Conservation (phyloP, 768 basidiomycete species). For the Calocybe indica region DNA sequence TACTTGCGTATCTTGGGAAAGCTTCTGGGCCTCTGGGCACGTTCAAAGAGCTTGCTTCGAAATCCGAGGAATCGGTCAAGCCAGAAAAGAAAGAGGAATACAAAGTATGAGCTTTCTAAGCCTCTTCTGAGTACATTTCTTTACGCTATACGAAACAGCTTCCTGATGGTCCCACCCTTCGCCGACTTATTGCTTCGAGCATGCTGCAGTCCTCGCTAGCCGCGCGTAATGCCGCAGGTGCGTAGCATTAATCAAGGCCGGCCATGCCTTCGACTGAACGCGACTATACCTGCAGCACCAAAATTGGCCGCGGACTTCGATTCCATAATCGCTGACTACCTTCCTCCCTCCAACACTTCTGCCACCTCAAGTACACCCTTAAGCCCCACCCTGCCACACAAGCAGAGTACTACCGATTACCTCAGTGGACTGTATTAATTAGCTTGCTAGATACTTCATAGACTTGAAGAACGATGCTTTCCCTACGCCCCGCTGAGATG, state of each 20-base stretch:
- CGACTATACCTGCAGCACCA: slow-evolving; percentile 25
- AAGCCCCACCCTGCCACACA: slow-evolving; percentile 10
- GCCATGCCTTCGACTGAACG: background rate
- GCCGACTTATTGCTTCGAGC: slow-evolving; percentile 57
- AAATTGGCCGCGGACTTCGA: slow-evolving; percentile 54
- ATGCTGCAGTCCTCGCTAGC: slow-evolving; percentile 52
- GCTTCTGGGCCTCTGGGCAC: slow-evolving; percentile 75
- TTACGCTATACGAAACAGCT: slow-evolving; percentile 22
- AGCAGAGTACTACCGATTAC: slow-evolving; percentile 24
- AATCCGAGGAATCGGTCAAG: slow-evolving; percentile 25
- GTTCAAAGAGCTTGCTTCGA: slow-evolving; percentile 43
- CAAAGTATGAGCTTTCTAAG: slow-evolving; percentile 17
- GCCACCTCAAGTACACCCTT: slow-evolving; percentile 14
- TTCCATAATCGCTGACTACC: slow-evolving; percentile 70
- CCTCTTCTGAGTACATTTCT: background rate
- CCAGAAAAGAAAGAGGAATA: slow-evolving; percentile 24
- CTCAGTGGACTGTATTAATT: slow-evolving; percentile 37
- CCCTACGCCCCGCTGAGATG: slow-evolving; percentile 60
- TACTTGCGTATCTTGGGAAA: slow-evolving; percentile 80
- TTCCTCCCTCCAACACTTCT: slow-evolving; percentile 29
- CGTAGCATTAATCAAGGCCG: slow-evolving; percentile 21
- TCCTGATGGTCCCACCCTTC: slow-evolving; percentile 60
- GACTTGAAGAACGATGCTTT: too few species aligned
- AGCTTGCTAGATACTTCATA: background rate
- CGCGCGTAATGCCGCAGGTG: slow-evolving; percentile 36